Evolutionary conservation across 495 filamentous ascomycete species (phyloP).

Genomic region (Talaromyces proteolyticus): DNA sequence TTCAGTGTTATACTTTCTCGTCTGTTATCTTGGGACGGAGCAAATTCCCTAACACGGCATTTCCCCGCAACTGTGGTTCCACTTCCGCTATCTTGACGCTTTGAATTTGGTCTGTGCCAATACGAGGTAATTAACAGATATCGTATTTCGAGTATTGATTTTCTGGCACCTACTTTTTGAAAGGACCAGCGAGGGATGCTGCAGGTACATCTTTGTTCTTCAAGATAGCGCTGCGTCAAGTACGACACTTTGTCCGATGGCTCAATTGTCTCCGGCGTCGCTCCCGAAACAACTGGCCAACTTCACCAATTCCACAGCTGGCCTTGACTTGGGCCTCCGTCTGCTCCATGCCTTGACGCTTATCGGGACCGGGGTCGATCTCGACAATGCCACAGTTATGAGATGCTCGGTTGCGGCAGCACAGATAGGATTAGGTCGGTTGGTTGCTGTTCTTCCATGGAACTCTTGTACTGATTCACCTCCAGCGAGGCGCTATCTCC

Average conservation of each 20-base stretch:
- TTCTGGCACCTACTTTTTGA: no score
- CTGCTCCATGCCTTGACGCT: constrained; percentile 8
- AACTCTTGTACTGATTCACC: background rate
- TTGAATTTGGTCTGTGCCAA: background rate
- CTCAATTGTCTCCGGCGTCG: constrained; percentile 7
- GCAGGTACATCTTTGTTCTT: no score
- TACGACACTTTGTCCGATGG: constrained; percentile 1
- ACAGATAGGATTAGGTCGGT: constrained; percentile 10
- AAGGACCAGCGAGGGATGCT: no score
- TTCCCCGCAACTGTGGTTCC: background rate
- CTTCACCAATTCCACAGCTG: constrained; percentile 12
- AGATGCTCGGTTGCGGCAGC: constrained; percentile 12
- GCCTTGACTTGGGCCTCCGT: constrained; percentile 13
- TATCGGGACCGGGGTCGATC: constrained; percentile 2
- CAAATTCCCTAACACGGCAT: background rate
- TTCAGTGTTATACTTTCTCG: background rate
- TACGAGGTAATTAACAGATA: background rate
- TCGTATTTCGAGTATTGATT: background rate
- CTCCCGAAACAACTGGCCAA: constrained; percentile 11
- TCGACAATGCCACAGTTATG: constrained; percentile 3
- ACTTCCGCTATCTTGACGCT: background rate
- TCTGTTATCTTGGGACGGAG: background rate
- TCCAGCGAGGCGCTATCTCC: constrained; percentile 11
- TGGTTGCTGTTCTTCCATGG: background rate
- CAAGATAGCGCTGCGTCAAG: background rate